Conservation (phyloP, 257 asterid genomes). For the Forsythia suspensa region DNA sequence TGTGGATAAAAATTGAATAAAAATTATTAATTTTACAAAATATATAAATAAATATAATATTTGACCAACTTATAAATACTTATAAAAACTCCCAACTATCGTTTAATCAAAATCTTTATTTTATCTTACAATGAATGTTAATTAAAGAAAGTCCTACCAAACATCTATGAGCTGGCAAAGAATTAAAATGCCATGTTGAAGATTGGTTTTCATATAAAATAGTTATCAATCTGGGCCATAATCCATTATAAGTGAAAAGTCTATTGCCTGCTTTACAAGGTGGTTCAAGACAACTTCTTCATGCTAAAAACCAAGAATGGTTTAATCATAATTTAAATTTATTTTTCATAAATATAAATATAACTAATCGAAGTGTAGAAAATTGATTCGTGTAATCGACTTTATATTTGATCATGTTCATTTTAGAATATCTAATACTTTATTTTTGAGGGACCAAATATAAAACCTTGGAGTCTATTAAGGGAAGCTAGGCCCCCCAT, state of each 20-base stretch:
- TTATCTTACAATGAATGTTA: no score
- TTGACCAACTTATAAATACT: no score
- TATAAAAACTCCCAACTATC: no score
- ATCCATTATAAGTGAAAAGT: conserved; percentile 11
- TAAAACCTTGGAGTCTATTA: background rate
- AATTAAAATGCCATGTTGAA: conserved; percentile 1
- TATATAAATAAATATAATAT: no score
- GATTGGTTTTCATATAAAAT: background rate
- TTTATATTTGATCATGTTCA: background rate
- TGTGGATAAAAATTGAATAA: no score
- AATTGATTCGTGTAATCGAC: background rate
- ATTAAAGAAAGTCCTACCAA: background rate
- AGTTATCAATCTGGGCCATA: conserved; percentile 14
- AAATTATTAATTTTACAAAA: no score
- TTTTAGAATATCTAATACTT: background rate
- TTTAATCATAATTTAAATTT: no score
- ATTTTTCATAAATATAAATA: no score
- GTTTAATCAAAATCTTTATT: no score
- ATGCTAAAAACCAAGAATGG: no score
- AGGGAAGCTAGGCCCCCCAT: background rate
- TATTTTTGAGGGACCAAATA: background rate
- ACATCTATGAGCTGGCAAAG: conserved; percentile 21
- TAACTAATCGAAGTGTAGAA: background rate
- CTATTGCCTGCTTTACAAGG: background rate
- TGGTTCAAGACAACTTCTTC: conserved; percentile 9